A percentile compares a stretch with the other conserved stretches of the same genome.
Conservation (phyloP, 2,329 filamentous ascomycete species). For the Macrophomina pseudophaseolina region DNA sequence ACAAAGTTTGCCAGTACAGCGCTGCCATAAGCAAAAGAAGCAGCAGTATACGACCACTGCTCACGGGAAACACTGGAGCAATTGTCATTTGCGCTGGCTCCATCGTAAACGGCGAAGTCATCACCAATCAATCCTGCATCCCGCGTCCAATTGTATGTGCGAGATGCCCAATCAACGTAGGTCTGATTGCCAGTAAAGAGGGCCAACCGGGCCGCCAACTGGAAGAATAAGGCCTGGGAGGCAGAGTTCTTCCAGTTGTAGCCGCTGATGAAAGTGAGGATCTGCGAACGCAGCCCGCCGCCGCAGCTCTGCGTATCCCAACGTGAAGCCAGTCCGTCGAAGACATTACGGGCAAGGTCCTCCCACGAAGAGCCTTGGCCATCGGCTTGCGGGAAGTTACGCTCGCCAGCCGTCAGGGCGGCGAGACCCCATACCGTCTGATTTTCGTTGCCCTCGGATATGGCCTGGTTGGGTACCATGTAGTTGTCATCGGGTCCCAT, state of each 20-base stretch:
- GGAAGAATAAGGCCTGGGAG: constrained; percentile 82
- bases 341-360: constrained; percentile 71
- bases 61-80: constrained; percentile 58
- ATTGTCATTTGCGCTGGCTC: constrained; percentile 49
- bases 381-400: constrained; percentile 64
- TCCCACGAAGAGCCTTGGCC: constrained; percentile 67
- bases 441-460: constrained; percentile 72
- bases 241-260: constrained; percentile 84
- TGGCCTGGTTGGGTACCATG: constrained; percentile 47
- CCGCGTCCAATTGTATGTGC: constrained; percentile 65
- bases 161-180: constrained; percentile 66
- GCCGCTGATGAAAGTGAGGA: constrained; percentile 75
- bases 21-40: constrained; percentile 60
- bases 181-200: constrained; percentile 68
- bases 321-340: constrained; percentile 70
- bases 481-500: constrained; percentile 49
- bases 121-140: constrained; percentile 58
- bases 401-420: constrained; percentile 71
- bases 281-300: constrained; percentile 82
- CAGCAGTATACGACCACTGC: constrained; percentile 64
- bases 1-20: constrained; percentile 63
- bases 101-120: constrained; percentile 53
- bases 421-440: constrained; percentile 76
- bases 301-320: constrained; percentile 73
- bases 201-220: constrained; percentile 76